Conservation (phyloP, 164 flowering plant genomes). For the Chimonanthus salicifolius region DNA sequence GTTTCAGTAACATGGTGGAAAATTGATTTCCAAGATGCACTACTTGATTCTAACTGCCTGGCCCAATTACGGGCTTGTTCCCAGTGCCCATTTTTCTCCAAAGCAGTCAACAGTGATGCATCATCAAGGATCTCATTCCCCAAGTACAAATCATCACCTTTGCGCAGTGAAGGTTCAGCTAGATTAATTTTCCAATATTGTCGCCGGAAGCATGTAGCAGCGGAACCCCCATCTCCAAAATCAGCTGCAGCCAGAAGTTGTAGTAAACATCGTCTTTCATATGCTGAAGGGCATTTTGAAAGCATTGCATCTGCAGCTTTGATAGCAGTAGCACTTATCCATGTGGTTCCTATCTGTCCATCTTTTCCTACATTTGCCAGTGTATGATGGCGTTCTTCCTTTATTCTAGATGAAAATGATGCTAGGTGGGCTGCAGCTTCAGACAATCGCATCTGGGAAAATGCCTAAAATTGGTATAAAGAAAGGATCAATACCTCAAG, state of each 20-base stretch:
- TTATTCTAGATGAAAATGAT: constrained; percentile 76
- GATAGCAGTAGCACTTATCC: constrained; percentile 81
- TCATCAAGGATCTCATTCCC: constrained; percentile 81
- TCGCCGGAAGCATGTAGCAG: constrained; percentile 59
- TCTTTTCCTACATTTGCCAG: constrained; percentile 42
- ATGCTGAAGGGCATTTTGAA: constrained; percentile 85
- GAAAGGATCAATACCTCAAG: constrained; percentile 3
- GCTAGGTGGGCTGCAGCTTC: constrained; percentile 95
- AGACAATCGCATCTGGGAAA: constrained; percentile 93
- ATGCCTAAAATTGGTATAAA: constrained; percentile 48
- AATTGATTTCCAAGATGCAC: constrained; percentile 72
- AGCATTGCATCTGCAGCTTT: constrained; percentile 91
- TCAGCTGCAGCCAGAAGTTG: constrained; percentile 90
- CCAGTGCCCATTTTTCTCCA: constrained; percentile 84
- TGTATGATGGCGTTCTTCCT: constrained; percentile 56
- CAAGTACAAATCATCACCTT: constrained; percentile 59
- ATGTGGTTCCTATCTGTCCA: constrained; percentile 46
- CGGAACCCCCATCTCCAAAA: constrained; percentile 94
- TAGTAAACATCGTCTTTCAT: constrained; percentile 84
- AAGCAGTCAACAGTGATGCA: constrained; percentile 66
- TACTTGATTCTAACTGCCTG: constrained; percentile 80
- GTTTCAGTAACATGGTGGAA: constrained; percentile 92
- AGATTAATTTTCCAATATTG: constrained; percentile 82
- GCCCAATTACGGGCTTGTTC: constrained; percentile 99
- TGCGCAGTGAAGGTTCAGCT: constrained; percentile 80